Evolutionary conservation across 2,329 filamentous ascomycete species (phyloP).

Genomic region (Elsinoe australis): DNA sequence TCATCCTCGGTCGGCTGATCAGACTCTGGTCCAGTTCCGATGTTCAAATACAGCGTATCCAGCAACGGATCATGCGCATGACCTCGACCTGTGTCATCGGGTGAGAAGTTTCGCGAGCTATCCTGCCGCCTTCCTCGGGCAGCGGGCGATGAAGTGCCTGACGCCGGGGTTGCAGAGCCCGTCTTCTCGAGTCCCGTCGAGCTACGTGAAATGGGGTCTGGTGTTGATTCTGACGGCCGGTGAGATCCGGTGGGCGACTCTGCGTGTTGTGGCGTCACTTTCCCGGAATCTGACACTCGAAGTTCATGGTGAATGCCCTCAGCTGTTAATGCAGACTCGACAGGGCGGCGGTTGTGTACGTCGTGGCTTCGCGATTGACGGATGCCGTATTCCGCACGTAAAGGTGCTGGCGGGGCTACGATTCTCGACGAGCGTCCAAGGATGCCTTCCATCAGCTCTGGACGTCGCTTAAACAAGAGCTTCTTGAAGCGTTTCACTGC

Average conservation of each 20-base stretch:
- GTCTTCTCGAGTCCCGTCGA: constrained; percentile 1
- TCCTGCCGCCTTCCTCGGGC: constrained; percentile 2
- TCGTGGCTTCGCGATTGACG: constrained; percentile 45
- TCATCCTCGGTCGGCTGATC: constrained; percentile 28
- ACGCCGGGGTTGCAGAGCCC: constrained; percentile 1
- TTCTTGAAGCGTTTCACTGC: constrained; percentile 83
- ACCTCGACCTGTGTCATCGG: constrained; percentile 42
- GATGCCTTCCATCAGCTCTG: constrained; percentile 50
- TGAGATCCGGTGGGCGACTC: background rate
- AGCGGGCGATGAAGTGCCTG: constrained; percentile 2
- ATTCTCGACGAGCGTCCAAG: constrained; percentile 52
- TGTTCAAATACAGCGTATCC: constrained; percentile 63
- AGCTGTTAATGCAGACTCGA: constrained; percentile 45
- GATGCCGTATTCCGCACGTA: constrained; percentile 31
- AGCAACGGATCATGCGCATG: constrained; percentile 58
- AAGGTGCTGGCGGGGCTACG: constrained; percentile 50
- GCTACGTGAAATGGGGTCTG: background rate
- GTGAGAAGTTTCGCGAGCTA: constrained; percentile 14
- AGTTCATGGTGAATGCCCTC: constrained; percentile 48
- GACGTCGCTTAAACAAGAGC: constrained; percentile 53
- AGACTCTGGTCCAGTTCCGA: constrained; percentile 54
- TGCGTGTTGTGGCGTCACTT: constrained; percentile 1
- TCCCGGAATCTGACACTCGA: constrained; percentile 23
- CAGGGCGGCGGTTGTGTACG: constrained; percentile 42
- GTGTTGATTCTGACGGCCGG: background rate